A percentile compares a stretch with the other conserved stretches of the same genome.
phyloP scores from a whole-genome alignment of 2,329 filamentous ascomycete species.

The Cercospora sojina region DNA sequence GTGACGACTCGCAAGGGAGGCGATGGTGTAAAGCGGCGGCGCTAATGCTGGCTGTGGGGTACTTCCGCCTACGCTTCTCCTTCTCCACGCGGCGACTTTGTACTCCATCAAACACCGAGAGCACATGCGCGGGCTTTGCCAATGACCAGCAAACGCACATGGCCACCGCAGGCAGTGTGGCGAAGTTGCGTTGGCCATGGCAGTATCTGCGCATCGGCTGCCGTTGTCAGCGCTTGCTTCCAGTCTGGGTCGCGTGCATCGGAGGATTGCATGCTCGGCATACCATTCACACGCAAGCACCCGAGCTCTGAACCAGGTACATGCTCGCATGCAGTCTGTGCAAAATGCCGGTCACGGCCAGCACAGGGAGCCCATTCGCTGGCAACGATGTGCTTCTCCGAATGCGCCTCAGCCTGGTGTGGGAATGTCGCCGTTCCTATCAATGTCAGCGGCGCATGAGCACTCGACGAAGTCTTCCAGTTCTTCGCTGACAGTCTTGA shows the following conservation, averaged over 20 bases:
- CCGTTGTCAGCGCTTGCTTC: background rate
- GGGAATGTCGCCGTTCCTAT: slow-evolving; percentile 22
- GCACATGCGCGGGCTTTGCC: background rate
- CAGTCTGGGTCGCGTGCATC: slow-evolving; percentile 1
- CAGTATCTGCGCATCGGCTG: background rate
- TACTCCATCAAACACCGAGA: background rate
- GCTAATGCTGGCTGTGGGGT: slow-evolving; percentile 10
- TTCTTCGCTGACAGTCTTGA: slow-evolving; percentile 95
- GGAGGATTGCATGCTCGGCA: background rate
- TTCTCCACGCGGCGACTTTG: slow-evolving; percentile 13
- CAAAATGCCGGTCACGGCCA: background rate
- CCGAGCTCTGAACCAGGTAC: background rate
- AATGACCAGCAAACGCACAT: background rate
- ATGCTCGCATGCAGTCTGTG: background rate
- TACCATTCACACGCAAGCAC: background rate
- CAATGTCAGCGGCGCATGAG: slow-evolving; percentile 78
- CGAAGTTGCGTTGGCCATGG: background rate
- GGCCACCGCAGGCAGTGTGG: background rate
- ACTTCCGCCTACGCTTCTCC: background rate
- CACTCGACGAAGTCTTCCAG: slow-evolving; percentile 93
- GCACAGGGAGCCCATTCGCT: background rate
- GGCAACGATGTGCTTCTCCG: background rate
- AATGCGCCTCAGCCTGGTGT: slow-evolving; percentile 15
- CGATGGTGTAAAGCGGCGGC: slow-evolving; percentile 4
- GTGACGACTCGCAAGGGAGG: background rate